phyloP scores from a whole-genome alignment of 2,329 filamentous ascomycete genomes.

The Albophoma yamanashiensis region DNA sequence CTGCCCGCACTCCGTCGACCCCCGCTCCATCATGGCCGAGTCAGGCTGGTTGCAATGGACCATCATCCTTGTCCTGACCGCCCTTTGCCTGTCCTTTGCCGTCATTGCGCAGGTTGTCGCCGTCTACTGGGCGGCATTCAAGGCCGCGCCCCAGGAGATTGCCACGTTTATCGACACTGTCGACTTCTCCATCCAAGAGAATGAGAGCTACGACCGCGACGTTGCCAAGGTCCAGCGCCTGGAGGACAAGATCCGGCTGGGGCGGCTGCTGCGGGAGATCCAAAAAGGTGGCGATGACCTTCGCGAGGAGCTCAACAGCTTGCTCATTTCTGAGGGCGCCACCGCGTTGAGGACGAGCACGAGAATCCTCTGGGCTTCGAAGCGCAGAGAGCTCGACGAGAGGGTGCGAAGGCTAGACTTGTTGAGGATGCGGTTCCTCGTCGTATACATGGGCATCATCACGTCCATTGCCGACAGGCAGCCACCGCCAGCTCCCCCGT shows the following conservation, averaged over 20 bases:
- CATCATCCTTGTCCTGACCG: slow-evolving; percentile 46
- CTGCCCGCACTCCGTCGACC: slow-evolving; percentile 7
- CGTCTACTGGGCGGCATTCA: slow-evolving; percentile 44
- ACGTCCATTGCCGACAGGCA: slow-evolving; percentile 24
- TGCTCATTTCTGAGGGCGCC: slow-evolving; percentile 36
- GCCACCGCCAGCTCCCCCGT: slow-evolving; percentile 17
- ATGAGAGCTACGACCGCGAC: slow-evolving; percentile 53
- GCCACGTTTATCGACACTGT: slow-evolving; percentile 46
- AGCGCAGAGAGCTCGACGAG: slow-evolving; percentile 43
- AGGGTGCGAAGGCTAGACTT: slow-evolving; percentile 48
- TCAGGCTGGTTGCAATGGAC: slow-evolving; percentile 44
- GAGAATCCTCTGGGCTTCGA: slow-evolving; percentile 47
- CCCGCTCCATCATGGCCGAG: slow-evolving; percentile 34
- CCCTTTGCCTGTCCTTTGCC: slow-evolving; percentile 43
- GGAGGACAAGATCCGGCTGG: slow-evolving; percentile 52
- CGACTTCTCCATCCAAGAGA: slow-evolving; percentile 52
- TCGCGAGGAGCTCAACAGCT: slow-evolving; percentile 45
- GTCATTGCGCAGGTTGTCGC: slow-evolving; percentile 41
- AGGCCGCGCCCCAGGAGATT: slow-evolving; percentile 47
- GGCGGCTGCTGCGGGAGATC: slow-evolving; percentile 48
- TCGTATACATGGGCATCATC: slow-evolving; percentile 53
- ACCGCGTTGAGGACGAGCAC: slow-evolving; percentile 34
- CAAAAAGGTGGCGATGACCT: slow-evolving; percentile 50
- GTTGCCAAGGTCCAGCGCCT: slow-evolving; percentile 45
- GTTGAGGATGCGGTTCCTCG: slow-evolving; percentile 53